Evolutionary conservation across 495 filamentous ascomycete genomes (phyloP), one percentile per base, ranked within the genome.

Genomic region (Penicillium waksmanii): DNA sequence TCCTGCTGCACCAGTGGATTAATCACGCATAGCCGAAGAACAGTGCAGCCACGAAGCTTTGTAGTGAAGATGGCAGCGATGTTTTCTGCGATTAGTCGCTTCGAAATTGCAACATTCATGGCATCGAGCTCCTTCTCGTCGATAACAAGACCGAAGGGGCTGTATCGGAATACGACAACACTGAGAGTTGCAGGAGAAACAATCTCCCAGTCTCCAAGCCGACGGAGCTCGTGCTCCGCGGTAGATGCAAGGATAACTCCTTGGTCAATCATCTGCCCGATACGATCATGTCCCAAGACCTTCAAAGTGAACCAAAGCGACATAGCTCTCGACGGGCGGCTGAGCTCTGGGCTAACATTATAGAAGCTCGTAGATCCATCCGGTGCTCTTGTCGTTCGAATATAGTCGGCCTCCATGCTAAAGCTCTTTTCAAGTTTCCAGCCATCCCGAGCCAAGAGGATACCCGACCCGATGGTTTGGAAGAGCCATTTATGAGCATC

Each of bases 401-500:
- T 44, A 18, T 44, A 44, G 42, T 44, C 42, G 15, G 42, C 42
- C 42, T 44, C 42, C 7, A 44, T 44, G 17, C 42, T 44, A n/a
- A 44, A 44, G 17, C 42, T 44, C n/a, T 44, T 44, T 19, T 44
- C 42, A 18, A 44, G 42, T 19, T 44, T 44, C 42, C 42, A 2
- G 17, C 42, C 42, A n/a, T 44, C 12, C 10, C 17, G 15, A n/a
- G 42, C 42, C 4, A 44, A n/a, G 6, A 44, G 3, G 42, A 44
- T 44, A 17, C 42, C 42, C 8, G 42, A 44, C n/a, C 42, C 42
- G 42, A 44, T 44, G 8, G 42, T 44, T 19, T 44, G 42, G 3
- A 44, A 44, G 2, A 44, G 42, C 42, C 42, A 44, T 44, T 44
- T 44, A 44, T 44, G 42, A 9, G 42, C 42, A 44, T 44, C 42